Evolutionary conservation across 805 yeast species (phyloP).

Genomic region (Candida schatavii): DNA sequence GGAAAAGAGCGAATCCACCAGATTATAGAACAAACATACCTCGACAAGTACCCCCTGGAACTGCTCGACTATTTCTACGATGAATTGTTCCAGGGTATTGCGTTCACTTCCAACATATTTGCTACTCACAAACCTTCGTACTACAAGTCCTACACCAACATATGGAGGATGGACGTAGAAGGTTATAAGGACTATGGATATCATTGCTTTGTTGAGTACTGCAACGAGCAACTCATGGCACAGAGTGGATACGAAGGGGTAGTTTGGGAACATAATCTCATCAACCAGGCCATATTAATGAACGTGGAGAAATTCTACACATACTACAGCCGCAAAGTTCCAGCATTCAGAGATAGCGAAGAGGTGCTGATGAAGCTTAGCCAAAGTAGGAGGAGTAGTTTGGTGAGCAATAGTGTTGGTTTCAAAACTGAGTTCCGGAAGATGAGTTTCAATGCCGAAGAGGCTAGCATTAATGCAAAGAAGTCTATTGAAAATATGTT

Average conservation of each 20-base stretch:
- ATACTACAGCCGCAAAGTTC: constrained; percentile 6
- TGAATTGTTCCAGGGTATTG: constrained; percentile 3
- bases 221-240: constrained; percentile 13
- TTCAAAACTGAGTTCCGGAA: background rate
- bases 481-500: background rate
- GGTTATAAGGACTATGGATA: constrained; percentile 12
- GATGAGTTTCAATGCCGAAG: background rate
- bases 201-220: constrained; percentile 9
- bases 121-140: constrained; percentile 14
- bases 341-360: constrained; percentile 1
- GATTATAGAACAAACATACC: constrained; percentile 13
- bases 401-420: background rate
- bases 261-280: constrained; percentile 7
- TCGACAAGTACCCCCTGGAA: constrained; percentile 16
- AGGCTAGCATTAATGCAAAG: background rate
- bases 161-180: constrained; percentile 17
- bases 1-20: constrained; percentile 9
- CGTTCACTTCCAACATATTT: constrained; percentile 1
- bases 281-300: constrained; percentile 15
- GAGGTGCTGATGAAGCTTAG: constrained; percentile 5
- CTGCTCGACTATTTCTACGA: constrained; percentile 16
- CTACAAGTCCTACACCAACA: constrained; percentile 14
- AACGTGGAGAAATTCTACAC: constrained; percentile 17
- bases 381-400: constrained; percentile 2
- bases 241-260: constrained; percentile 5